Evolutionary conservation across 176 grass and related monocot genomes (phyloP), one percentile per base, ranked within the genome.

Genomic region (Aegilops speltoides): DNA sequence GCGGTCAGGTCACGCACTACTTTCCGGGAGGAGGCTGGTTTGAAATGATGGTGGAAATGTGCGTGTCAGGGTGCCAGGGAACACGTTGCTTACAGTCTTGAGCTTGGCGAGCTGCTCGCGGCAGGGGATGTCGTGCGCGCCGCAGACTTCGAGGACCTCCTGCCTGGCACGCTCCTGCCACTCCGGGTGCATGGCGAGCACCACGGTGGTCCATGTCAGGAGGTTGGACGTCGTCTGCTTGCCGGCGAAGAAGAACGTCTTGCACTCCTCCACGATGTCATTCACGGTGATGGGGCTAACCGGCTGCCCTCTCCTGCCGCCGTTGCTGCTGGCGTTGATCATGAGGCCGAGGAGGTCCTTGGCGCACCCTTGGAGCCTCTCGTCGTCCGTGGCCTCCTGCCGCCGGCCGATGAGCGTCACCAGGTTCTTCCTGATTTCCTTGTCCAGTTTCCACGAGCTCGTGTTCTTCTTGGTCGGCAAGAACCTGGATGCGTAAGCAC

Each of bases 161-260:
- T 84, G 82, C 38, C 97, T 79, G 70, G 94, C 92, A 72, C 87
- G 93, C 50, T 99, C 90, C 79, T 99, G 97, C 97, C 97, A 99
- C 70, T 94, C 94, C 5, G 97, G 97, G 73, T 99, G 94, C 97
- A 99, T 94, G 77, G 94, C 92, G 36, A 99, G 93, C 65, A 99
- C 48, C 33, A 99, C 97, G 4, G 94, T 94, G 64, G 87, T 86
- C 97, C 97, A 99, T 10, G 97, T 99, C 89, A 99, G 86, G 11
- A 99, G 94, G 80, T 99, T 99, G 10, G 97, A 96, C 28, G 97
- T 99, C 1, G 97, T 99, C 75, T 99, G 97, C 90, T 97, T 97
- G 38, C 95, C 95, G 45, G 95, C 95, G 88, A 97, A 97, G 95
- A 97, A 97, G 82, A 97, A 97, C 0, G 95, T 97, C 88, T 97